A percentile compares a stretch with the other conserved stretches of the same genome.
Evolutionary conservation across 2,329 filamentous ascomycete species (phyloP).

Genomic region (Colletotrichum acutatum): DNA sequence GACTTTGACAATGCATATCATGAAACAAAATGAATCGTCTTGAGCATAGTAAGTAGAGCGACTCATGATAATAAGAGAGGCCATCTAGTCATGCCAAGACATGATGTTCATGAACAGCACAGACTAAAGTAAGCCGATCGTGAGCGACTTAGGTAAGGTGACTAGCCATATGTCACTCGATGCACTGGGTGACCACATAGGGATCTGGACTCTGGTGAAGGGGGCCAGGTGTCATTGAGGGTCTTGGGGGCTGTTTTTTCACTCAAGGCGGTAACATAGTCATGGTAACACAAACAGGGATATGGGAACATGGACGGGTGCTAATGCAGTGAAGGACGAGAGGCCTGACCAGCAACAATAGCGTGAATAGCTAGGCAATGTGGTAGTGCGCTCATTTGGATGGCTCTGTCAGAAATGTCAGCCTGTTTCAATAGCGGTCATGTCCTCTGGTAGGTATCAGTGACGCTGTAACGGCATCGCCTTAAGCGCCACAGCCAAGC

Average conservation of each 20-base stretch:
- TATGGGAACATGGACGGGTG: not conserved
- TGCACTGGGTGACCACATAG: not conserved
- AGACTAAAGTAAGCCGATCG: not conserved
- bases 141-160: not conserved
- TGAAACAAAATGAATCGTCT: not conserved
- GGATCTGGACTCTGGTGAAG: not conserved
- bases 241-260: not conserved
- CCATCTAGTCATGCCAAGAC: not conserved
- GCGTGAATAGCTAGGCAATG: too few species aligned
- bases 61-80: not conserved
- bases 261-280: not conserved
- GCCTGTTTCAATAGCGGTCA: too few species aligned
- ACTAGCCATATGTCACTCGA: not conserved
- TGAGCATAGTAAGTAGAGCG: not conserved
- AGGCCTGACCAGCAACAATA: not conserved
- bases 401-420: too few species aligned
- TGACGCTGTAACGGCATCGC: not conserved
- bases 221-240: too few species aligned
- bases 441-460: too few species aligned
- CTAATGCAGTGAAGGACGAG: not conserved
- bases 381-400: too few species aligned
- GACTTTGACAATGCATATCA: not conserved
- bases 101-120: not conserved
- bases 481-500: not conserved
- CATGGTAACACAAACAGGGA: not conserved